Percentiles rank a stretch among this genome's conserved stretches.
These are phyloP conservation scores for Cystobasidium ongulense DNA, from an alignment of 768 basidiomycete genomes.

Conservation along the genomic window DNA sequence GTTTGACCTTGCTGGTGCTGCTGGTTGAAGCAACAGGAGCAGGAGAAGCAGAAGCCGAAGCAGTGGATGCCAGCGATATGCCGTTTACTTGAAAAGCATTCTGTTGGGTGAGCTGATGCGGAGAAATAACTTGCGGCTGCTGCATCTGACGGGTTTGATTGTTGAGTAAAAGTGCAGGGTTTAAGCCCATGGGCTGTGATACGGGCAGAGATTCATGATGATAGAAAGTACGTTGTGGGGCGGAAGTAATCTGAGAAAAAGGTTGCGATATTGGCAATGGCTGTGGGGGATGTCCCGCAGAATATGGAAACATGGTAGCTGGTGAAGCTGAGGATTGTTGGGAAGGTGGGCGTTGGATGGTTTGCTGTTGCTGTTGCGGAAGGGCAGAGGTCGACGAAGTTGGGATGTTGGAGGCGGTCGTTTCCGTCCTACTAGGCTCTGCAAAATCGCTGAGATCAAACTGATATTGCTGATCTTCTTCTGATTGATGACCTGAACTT, in stretches of 20 bases:
- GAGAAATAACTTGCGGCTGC: not conserved
- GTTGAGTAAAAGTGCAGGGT: not conserved
- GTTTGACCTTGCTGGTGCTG: not conserved
- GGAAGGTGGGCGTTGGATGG: not conserved
- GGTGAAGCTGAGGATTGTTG: not conserved
- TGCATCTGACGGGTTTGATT: not conserved
- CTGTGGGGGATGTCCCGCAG: not conserved
- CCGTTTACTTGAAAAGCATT: not conserved
- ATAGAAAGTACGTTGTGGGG: not conserved
- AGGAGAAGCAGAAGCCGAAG: not conserved
- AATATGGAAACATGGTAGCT: not conserved
- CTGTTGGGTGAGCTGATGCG: slow-evolving; percentile 6
- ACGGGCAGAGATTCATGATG: not conserved
- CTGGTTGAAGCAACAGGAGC: not conserved
- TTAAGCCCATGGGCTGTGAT: not conserved
- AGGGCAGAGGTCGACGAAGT: not conserved
- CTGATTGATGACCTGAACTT: not conserved
- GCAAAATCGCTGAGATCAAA: slow-evolving; percentile 7
- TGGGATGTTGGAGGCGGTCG: not conserved
- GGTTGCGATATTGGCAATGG: not conserved
- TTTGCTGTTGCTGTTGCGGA: not conserved
- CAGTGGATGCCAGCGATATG: not conserved
- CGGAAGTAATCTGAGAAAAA: not conserved
- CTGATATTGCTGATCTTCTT: slow-evolving; percentile 16
- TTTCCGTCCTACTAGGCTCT: not conserved